phyloP scores from a whole-genome alignment of 768 basidiomycete species.

The Favolaschia claudopus region DNA sequence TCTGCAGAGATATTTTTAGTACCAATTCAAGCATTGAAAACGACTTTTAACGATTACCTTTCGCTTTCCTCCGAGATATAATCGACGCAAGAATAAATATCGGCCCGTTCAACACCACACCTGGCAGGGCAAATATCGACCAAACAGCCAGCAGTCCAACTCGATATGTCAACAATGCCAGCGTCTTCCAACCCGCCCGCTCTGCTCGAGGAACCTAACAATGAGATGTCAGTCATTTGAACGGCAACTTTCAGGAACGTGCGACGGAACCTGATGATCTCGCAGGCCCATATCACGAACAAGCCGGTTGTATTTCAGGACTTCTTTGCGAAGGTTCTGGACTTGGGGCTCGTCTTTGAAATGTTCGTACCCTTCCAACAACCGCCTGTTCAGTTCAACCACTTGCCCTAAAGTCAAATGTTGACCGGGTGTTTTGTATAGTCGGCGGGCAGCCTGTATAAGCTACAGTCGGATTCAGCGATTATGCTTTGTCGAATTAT shows the following conservation, averaged over 20 bases:
- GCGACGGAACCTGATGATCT: constrained; percentile 80
- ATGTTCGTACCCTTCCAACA: constrained; percentile 90
- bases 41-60: constrained; percentile 55
- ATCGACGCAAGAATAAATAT: constrained; percentile 92
- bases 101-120: constrained; percentile 89
- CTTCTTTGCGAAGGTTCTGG: constrained; percentile 78
- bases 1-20: constrained; percentile 53
- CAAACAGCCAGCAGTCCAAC: constrained; percentile 79
- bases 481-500: too few species aligned
- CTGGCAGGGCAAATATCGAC: constrained; percentile 87
- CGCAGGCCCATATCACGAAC: constrained; percentile 90
- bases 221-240: constrained; percentile 3
- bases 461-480: too few species aligned
- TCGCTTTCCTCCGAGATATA: constrained; percentile 88
- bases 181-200: constrained; percentile 85
- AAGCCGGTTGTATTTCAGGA: constrained; percentile 89
- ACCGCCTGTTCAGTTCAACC: constrained; percentile 91
- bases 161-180: constrained; percentile 86
- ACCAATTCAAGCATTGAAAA: not conserved
- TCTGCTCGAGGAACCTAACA: constrained; percentile 86
- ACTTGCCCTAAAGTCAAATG: constrained; percentile 95
- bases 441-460: constrained; percentile 91
- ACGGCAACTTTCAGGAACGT: not conserved
- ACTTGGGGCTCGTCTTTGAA: constrained; percentile 94
- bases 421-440: constrained; percentile 95